These are phyloP conservation scores for Colletotrichum tanaceti DNA, from an alignment of 2,329 filamentous ascomycete genomes.

Conservation along the genomic window DNA sequence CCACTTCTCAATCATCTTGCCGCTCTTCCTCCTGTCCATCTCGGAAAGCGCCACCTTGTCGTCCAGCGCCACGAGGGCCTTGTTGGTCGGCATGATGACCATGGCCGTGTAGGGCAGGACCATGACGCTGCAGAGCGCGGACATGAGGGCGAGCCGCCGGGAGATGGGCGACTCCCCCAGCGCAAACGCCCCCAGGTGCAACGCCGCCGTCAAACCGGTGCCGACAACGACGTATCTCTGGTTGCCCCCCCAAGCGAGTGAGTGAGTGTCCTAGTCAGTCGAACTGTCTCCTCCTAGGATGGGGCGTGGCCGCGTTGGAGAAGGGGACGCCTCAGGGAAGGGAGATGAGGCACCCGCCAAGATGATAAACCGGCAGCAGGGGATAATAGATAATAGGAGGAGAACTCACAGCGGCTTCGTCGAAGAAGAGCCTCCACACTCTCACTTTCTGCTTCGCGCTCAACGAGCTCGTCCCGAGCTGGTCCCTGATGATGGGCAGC, in stretches of 20 bases:
- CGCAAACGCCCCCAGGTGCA: constrained; percentile 8
- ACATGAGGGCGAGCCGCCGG: constrained; percentile 15
- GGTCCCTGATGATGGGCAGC: constrained; percentile 20
- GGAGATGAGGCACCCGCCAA: too few relatives aligned
- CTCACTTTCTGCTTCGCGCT: constrained; percentile 18
- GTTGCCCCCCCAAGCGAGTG: background rate
- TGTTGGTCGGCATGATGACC: constrained; percentile 13
- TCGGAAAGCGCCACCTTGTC: constrained; percentile 21
- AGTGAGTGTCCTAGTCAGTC: background rate
- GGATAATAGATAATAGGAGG: too few relatives aligned
- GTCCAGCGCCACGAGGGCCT: constrained; percentile 8
- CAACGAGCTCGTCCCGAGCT: constrained; percentile 12
- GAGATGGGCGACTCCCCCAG: background rate
- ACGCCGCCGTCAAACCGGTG: constrained; percentile 8
- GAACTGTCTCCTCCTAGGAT: background rate
- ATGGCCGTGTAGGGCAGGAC: background rate
- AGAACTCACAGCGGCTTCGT: constrained; percentile 2
- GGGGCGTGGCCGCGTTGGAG: too few relatives aligned
- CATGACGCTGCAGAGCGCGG: constrained; percentile 3
- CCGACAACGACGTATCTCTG: constrained; percentile 7
- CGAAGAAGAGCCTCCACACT: constrained; percentile 21
- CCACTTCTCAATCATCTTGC: constrained; percentile 18
- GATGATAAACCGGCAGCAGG: too few relatives aligned
- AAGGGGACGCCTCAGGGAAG: too few relatives aligned
- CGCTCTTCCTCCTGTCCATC: constrained; percentile 13